Evolutionary conservation across 352 stramenopile species (phyloP).

Genomic region (Thalassiosira oceanica): DNA sequence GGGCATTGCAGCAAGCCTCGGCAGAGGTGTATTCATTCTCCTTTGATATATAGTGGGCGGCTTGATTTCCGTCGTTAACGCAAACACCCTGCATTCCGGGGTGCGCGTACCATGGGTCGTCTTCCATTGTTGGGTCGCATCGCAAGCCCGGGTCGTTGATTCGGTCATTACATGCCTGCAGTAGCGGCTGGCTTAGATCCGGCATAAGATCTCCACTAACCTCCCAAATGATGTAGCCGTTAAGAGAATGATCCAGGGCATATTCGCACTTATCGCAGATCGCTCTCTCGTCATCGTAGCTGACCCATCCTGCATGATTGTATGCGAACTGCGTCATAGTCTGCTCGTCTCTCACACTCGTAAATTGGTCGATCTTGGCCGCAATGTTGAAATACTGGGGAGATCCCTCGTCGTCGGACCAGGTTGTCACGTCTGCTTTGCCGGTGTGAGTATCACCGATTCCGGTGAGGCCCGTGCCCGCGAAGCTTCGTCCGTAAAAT

Average conservation of each 20-base stretch:
- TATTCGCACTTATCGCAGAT: slow-evolving; percentile 50
- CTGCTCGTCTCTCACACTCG: slow-evolving; percentile 13
- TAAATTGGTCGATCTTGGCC: slow-evolving; percentile 3
- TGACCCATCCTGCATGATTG: slow-evolving; percentile 13
- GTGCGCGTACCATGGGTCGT: background rate
- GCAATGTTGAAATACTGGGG: slow-evolving; percentile 42
- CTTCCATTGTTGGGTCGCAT: background rate
- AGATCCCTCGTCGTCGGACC: slow-evolving; percentile 21
- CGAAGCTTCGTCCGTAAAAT: slow-evolving; percentile 39
- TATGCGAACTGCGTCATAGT: slow-evolving; percentile 34
- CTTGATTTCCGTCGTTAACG: slow-evolving; percentile 14
- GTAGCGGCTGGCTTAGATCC: slow-evolving; percentile 22
- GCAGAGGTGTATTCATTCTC: too few relatives aligned
- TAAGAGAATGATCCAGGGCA: slow-evolving; percentile 13
- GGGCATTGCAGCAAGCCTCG: too few relatives aligned
- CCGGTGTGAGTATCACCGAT: slow-evolving; percentile 12
- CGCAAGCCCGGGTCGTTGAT: too few relatives aligned
- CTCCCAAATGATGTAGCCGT: slow-evolving; percentile 46
- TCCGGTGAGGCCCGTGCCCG: background rate
- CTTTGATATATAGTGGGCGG: too few relatives aligned
- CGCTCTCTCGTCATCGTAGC: slow-evolving; percentile 35
- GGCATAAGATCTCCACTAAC: slow-evolving; percentile 34
- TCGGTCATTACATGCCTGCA: too few relatives aligned
- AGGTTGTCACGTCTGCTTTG: slow-evolving; percentile 12
- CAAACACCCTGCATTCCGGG: background rate